Conservation (phyloP, 768 basidiomycete genomes). For the Pisolithus orientalis region DNA sequence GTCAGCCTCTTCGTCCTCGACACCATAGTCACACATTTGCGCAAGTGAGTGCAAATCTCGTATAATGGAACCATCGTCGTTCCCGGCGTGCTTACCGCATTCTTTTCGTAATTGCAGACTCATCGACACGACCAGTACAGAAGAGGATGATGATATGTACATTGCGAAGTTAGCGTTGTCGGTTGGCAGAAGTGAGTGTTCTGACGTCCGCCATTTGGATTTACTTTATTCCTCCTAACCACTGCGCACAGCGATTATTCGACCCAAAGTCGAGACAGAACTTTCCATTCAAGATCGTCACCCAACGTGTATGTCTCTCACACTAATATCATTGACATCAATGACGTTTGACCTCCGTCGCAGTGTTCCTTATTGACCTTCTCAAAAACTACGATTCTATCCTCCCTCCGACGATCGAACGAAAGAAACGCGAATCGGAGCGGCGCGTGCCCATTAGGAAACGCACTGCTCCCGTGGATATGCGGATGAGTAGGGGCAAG, state of each 20-base stretch:
- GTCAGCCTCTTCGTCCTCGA: constrained; percentile 80
- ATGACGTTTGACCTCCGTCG: background rate
- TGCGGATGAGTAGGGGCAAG: constrained; percentile 76
- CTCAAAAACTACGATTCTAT: constrained; percentile 67
- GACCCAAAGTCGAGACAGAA: constrained; percentile 78
- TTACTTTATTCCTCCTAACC: background rate
- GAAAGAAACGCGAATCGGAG: constrained; percentile 84
- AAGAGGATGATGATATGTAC: constrained; percentile 75
- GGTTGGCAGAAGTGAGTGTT: constrained; percentile 70
- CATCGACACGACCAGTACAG: constrained; percentile 58
- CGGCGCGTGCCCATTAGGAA: constrained; percentile 79
- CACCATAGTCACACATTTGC: constrained; percentile 70
- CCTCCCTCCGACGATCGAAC: constrained; percentile 74
- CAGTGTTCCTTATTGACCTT: constrained; percentile 83
- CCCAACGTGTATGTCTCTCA: constrained; percentile 47
- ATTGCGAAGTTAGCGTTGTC: constrained; percentile 84
- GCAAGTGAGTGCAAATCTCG: constrained; percentile 39
- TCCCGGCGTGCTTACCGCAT: background rate
- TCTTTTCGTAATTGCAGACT: constrained; percentile 37
- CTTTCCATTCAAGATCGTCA: constrained; percentile 90
- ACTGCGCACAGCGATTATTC: constrained; percentile 53
- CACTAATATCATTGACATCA: background rate
- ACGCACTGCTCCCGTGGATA: constrained; percentile 82
- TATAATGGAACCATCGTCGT: background rate
- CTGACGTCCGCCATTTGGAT: background rate